Evolutionary conservation across 108 stramenopile species (phyloP).

Genomic region (Nannochloropsis salina): DNA sequence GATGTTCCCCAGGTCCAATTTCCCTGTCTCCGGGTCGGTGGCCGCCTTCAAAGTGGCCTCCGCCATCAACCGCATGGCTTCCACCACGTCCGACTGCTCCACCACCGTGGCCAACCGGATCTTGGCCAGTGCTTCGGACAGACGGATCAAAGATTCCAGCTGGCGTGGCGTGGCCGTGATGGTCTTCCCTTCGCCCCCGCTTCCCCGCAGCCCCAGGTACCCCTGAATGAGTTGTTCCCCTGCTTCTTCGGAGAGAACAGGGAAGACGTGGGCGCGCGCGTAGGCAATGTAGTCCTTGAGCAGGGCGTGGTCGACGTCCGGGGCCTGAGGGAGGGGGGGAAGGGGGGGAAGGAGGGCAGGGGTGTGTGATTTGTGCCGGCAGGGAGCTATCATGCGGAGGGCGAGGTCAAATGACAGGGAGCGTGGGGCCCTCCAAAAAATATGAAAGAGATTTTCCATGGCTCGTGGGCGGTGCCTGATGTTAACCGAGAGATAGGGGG

Average conservation of each 20-base stretch:
- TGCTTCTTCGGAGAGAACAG: conserved; percentile 76
- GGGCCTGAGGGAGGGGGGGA: conserved; percentile 44
- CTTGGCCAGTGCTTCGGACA: conserved; percentile 86
- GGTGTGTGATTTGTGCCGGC: background rate
- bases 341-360: background rate
- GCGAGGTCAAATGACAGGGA: background rate
- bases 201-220: conserved; percentile 84
- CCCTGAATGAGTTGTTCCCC: conserved; percentile 70
- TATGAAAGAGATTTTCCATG: no score
- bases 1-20: conserved; percentile 95
- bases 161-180: conserved; percentile 98
- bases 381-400: background rate
- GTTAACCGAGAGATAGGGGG: background rate
- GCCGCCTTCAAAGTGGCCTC: conserved; percentile 94
- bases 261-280: conserved; percentile 66
- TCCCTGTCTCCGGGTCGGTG: conserved; percentile 92
- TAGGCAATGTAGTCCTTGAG: conserved; percentile 90
- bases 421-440: no score
- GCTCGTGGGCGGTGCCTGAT: no score
- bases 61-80: conserved; percentile 88
- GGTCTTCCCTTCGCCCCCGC: conserved; percentile 66
- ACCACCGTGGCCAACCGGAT: conserved; percentile 72
- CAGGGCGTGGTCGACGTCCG: conserved; percentile 46
- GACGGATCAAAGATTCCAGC: conserved; percentile 90
- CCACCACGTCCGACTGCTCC: conserved; percentile 69